A percentile compares a stretch with the other conserved stretches of the same genome.
These are phyloP conservation scores for Ambrosia trifida DNA, from an alignment of 129 eudicot genomes.

Conservation along the genomic window DNA sequence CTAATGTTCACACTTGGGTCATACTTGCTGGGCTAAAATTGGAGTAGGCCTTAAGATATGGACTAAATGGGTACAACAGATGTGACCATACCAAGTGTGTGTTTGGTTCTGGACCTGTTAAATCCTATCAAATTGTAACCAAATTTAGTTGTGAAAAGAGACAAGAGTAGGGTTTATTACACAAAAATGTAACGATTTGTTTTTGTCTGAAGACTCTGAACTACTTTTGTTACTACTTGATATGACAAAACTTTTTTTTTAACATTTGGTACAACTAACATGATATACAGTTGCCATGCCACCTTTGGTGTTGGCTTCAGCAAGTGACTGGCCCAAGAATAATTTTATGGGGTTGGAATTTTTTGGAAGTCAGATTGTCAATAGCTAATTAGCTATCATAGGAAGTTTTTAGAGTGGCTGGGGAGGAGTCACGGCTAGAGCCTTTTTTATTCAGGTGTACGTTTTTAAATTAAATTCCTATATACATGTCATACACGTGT, in stretches of 20 bases:
- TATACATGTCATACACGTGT: too few species aligned
- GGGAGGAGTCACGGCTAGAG: too few species aligned
- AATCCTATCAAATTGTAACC: neutral
- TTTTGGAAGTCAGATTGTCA: too few species aligned
- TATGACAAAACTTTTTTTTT: neutral
- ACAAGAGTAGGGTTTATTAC: neutral
- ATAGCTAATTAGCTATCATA: too few species aligned
- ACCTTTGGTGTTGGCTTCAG: neutral
- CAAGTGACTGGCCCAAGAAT: too few species aligned
- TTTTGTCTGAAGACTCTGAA: neutral
- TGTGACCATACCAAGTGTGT: neutral
- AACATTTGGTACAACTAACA: neutral
- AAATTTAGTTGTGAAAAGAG: neutral
- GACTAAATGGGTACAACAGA: conserved; percentile 1
- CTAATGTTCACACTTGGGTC: neutral
- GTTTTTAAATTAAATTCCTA: too few species aligned
- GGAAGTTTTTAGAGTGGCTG: too few species aligned
- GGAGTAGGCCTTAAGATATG: neutral
- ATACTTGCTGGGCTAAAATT: conserved; percentile 19
- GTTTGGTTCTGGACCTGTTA: neutral
- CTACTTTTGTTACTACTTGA: neutral
- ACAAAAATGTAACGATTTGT: neutral
- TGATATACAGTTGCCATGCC: neutral
- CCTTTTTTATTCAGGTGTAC: too few species aligned
- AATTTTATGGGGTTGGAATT: too few species aligned